phyloP scores from a whole-genome alignment of 176 grass and related monocot genomes.

The Musa itinerans region DNA sequence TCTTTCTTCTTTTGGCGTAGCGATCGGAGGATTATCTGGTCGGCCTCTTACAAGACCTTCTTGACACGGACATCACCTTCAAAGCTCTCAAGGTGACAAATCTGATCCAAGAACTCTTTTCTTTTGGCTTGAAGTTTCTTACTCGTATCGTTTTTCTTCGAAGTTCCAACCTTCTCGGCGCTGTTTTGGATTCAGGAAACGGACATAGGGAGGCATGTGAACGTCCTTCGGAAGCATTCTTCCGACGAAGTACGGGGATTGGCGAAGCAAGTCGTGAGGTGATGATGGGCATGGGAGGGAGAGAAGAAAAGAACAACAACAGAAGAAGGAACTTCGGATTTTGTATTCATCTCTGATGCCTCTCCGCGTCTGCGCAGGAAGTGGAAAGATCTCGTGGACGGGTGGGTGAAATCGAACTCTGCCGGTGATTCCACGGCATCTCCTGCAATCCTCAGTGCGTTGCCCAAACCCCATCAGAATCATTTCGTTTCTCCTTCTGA shows the following conservation, averaged over 20 bases:
- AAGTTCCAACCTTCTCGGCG: background rate
- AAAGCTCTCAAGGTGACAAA: slow-evolving; percentile 47
- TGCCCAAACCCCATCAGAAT: background rate
- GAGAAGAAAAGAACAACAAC: background rate
- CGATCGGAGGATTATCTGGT: slow-evolving; percentile 56
- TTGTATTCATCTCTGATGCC: background rate
- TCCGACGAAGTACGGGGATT: slow-evolving; percentile 49
- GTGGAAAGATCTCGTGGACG: slow-evolving; percentile 68
- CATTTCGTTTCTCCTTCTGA: background rate
- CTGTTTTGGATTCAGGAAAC: slow-evolving; percentile 34
- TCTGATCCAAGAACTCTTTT: background rate
- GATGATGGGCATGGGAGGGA: background rate
- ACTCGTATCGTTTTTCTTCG: background rate
- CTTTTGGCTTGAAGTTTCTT: background rate
- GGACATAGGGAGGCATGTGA: slow-evolving; percentile 61
- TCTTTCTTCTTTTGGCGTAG: background rate
- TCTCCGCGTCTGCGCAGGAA: slow-evolving; percentile 34
- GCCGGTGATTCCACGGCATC: slow-evolving; percentile 19
- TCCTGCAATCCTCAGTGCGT: slow-evolving; percentile 32
- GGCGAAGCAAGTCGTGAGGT: slow-evolving; percentile 65
- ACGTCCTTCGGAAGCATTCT: slow-evolving; percentile 53
- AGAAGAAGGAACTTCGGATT: background rate
- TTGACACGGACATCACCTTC: slow-evolving; percentile 62
- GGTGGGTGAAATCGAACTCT: slow-evolving; percentile 47
- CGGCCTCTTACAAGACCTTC: slow-evolving; percentile 42